Percentiles rank a stretch among this genome's conserved stretches.
phyloP scores from a whole-genome alignment of 1,139 yeast species.

The Yamadazyma aaseri region DNA sequence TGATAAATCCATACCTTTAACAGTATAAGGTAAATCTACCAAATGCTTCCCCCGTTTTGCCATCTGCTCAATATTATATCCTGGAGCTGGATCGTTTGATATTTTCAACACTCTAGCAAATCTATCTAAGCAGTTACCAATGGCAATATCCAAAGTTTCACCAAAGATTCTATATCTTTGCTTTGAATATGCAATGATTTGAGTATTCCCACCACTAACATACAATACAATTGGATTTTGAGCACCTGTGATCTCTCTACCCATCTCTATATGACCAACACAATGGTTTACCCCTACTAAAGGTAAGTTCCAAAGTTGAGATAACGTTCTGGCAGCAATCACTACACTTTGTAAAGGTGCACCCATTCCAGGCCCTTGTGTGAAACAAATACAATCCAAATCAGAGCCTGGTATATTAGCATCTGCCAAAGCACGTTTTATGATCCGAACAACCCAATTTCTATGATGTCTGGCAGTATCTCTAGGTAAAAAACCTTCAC shows the following conservation, averaged over 20 bases:
- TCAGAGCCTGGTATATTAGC: slow-evolving; percentile 58
- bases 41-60: slow-evolving; percentile 74
- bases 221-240: slow-evolving; percentile 91
- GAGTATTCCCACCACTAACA: slow-evolving; percentile 98
- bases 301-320: slow-evolving; percentile 81
- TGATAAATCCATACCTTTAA: slow-evolving; percentile 96
- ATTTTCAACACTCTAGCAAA: slow-evolving; percentile 89
- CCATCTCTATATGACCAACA: slow-evolving; percentile 98
- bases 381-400: slow-evolving; percentile 88
- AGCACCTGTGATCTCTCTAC: slow-evolving; percentile 95
- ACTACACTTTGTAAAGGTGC: slow-evolving; percentile 95
- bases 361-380: slow-evolving; percentile 99
- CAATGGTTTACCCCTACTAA: slow-evolving; percentile 95
- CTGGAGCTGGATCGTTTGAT: slow-evolving; percentile 94
- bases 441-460: slow-evolving; percentile 88
- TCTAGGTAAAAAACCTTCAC: slow-evolving; percentile 94
- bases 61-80: slow-evolving; percentile 92
- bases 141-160: slow-evolving; percentile 94
- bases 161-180: slow-evolving; percentile 94
- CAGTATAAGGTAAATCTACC: slow-evolving; percentile 87
- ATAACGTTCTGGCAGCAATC: slow-evolving; percentile 83
- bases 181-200: slow-evolving; percentile 92
- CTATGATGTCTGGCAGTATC: slow-evolving; percentile 97
- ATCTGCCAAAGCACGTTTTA: slow-evolving; percentile 63
- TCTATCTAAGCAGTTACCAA: slow-evolving; percentile 93